Base-by-base conservation (phyloP, 495 filamentous ascomycete genomes). In the Immersiella caudata region DNA sequence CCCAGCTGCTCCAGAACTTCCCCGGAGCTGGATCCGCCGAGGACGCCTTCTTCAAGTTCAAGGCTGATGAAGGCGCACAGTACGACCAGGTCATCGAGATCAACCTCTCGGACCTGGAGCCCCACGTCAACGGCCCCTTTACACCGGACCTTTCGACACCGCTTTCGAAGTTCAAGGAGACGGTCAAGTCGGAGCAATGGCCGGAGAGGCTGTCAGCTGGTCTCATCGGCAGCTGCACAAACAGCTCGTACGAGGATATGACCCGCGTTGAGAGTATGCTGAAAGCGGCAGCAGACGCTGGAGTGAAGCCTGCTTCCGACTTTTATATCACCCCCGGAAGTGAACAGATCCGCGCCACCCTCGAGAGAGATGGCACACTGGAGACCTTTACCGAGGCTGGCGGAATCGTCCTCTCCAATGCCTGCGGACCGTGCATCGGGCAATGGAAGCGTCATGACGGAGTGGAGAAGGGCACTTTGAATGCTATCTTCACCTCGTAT, bases 201-300 rank as follows among this genome's bases (percentile, higher is more conserved):
- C 95, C 95, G 7, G 87, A 90, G 75, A 91, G 89, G 54, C 90
- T 99, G 67, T 93, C 91, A 7, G 94, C 95, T 8, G 93, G 94
- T 65, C 85, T 99, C 27, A 99, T 99, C 73, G 95, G 95, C 54
- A 96, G 93, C 81, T 99, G 95, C 82, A 99, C 95, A 16, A 99
- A 99, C 84, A 96, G 92, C 78, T 98, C 95, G 3, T 99, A 97
- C 77, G 88, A 97, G 80, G 95, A 99, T 74, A 99, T 99, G 95
- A 93, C 93, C 11, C 89, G 95, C 59, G 90, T 93, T 18, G 95
- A 97, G 82, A 83, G 93, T 72, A 84, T 99, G 63, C 91, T 97
- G 56, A 93, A 93, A 79, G 93, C 96, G 77, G 95, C 95, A 16
- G 82, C 87, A 58, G 88, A 90, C 35, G 95, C 91, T 11, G 95